phyloP scores from a whole-genome alignment of 78 protist genomes.

The Cyanophora paradoxa region DNA sequence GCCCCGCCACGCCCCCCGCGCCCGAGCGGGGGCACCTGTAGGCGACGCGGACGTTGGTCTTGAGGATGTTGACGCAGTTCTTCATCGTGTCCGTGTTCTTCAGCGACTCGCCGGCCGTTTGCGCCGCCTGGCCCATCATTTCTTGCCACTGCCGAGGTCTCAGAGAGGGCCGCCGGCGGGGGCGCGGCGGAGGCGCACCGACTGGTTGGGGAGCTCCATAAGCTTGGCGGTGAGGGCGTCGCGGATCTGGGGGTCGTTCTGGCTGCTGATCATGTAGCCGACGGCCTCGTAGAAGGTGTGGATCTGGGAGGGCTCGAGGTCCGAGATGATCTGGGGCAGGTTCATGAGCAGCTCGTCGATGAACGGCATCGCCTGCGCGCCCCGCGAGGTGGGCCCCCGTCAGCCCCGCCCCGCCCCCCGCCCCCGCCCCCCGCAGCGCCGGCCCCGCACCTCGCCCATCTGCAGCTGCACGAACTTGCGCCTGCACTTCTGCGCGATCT shows the following conservation, averaged over 20 bases:
- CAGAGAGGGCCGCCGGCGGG: no score
- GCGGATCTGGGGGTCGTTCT: constrained; percentile 25
- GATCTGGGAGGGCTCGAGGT: constrained; percentile 73
- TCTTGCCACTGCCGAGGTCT: no score
- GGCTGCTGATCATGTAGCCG: constrained; percentile 80
- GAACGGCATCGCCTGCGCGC: constrained; percentile 57
- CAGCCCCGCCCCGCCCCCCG: no score
- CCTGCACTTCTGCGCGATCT: constrained; percentile 89
- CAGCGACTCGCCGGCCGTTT: background rate
- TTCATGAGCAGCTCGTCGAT: constrained; percentile 69
- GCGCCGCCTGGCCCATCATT: no score
- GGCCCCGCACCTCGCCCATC: constrained; percentile 48
- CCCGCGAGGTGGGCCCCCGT: no score
- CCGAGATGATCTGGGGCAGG: constrained; percentile 47
- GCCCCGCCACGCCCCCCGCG: no score
- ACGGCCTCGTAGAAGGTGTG: constrained; percentile 93
- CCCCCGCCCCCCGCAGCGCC: no score
- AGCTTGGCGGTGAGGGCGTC: constrained; percentile 52
- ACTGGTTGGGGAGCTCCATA: constrained; percentile 86
- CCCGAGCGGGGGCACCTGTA: no score
- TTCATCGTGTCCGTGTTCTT: constrained; percentile 1
- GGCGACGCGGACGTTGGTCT: constrained; percentile 70
- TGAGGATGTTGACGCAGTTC: constrained; percentile 55
- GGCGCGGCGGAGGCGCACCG: no score
- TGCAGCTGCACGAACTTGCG: constrained; percentile 76